These are phyloP conservation scores for Russula sp. DNA, from an alignment of 768 basidiomycete genomes.

Conservation along the genomic window DNA sequence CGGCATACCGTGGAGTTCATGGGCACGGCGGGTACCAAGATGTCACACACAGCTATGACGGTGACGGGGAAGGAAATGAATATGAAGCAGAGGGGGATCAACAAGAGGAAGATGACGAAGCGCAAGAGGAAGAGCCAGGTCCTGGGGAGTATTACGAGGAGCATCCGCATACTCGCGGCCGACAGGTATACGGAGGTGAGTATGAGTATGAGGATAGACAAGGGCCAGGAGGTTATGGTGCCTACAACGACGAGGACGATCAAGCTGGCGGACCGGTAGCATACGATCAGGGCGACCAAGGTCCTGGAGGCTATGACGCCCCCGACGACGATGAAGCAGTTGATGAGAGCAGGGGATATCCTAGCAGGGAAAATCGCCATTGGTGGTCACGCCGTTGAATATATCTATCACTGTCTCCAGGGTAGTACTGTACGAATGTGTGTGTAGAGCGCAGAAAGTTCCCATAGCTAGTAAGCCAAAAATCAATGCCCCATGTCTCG, in stretches of 20 bases:
- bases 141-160: not conserved
- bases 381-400: not conserved
- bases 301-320: not conserved
- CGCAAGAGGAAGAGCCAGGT: not conserved
- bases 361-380: not conserved
- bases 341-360: not conserved
- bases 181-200: not conserved
- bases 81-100: not conserved
- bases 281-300: not conserved
- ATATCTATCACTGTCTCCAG: not conserved
- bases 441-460: not conserved
- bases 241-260: not conserved
- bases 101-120: not conserved
- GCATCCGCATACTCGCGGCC: not conserved
- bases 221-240: not conserved
- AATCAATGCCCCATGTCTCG: no score
- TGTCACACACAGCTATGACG: not conserved
- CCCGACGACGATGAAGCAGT: not conserved
- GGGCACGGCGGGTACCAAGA: not conserved
- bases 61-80: not conserved
- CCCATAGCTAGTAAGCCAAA: no score
- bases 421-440: not conserved
- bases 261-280: not conserved
- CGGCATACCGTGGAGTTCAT: not conserved
- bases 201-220: not conserved